These are phyloP conservation scores for Panaeolus papilionaceus DNA, from an alignment of 768 basidiomycete species.

Conservation along the genomic window DNA sequence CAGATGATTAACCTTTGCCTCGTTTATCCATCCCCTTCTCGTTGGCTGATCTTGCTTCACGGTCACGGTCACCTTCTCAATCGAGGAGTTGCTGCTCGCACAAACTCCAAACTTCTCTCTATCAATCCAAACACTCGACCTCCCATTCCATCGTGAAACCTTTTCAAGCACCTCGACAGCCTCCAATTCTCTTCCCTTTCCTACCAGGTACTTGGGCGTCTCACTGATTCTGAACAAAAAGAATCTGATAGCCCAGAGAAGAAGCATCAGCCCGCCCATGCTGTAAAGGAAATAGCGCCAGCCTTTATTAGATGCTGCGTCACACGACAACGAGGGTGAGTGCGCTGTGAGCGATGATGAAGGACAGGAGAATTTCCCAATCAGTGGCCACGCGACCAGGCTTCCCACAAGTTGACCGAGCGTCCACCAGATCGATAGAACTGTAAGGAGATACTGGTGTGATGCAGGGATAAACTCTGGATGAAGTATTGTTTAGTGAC, in stretches of 20 bases:
- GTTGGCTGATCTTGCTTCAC: not conserved
- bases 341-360: not conserved
- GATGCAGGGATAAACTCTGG: constrained; percentile 72
- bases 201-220: constrained; percentile 44
- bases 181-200: constrained; percentile 63
- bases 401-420: constrained; percentile 73
- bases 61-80: not conserved
- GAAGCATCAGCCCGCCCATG: not conserved
- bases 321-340: constrained; percentile 34
- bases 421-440: constrained; percentile 84
- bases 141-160: constrained; percentile 68
- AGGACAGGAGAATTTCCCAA: constrained; percentile 70
- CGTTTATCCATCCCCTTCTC: not conserved
- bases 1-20: constrained; percentile 44
- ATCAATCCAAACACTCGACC: not conserved
- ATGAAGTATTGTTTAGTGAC: not conserved
- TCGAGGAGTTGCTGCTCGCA: not conserved
- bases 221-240: not conserved
- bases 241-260: not conserved
- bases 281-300: not conserved
- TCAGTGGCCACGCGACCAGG: constrained; percentile 74
- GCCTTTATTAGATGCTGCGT: constrained; percentile 63
- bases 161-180: constrained; percentile 69
- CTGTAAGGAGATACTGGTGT: constrained; percentile 78
- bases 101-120: not conserved